A percentile compares a stretch with the other conserved stretches of the same genome.
Evolutionary conservation across 805 yeast species (phyloP).

Genomic region (Candida maris): DNA sequence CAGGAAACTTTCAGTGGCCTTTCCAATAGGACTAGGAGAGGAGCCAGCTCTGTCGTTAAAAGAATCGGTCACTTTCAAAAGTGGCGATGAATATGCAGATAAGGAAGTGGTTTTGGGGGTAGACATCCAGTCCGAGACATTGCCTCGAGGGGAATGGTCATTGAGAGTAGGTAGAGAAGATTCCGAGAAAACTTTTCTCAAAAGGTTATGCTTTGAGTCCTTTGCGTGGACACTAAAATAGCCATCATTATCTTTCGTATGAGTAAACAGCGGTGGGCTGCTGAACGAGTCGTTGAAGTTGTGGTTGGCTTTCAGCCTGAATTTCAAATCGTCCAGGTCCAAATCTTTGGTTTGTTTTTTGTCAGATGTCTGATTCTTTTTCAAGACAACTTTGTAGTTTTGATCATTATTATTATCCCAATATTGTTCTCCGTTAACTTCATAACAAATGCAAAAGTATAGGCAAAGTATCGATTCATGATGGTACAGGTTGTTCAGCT

Average conservation of each 20-base stretch:
- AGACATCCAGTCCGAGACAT: slow-evolving; percentile 1
- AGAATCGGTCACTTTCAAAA: slow-evolving; percentile 1
- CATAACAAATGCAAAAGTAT: slow-evolving; percentile 39
- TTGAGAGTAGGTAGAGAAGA: slow-evolving; percentile 23
- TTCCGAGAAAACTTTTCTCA: slow-evolving; percentile 31
- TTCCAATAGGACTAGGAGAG: background rate
- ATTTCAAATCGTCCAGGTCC: slow-evolving; percentile 28
- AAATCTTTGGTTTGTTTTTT: slow-evolving; percentile 4
- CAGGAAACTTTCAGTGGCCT: slow-evolving; percentile 13
- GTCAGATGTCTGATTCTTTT: slow-evolving; percentile 17
- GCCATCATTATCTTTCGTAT: slow-evolving; percentile 2
- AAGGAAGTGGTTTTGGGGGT: slow-evolving; percentile 7
- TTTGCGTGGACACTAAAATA: slow-evolving; percentile 18
- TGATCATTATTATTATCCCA: slow-evolving; percentile 40
- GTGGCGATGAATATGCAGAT: slow-evolving; percentile 12
- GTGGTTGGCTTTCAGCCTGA: slow-evolving; percentile 27
- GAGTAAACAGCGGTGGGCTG: slow-evolving; percentile 7
- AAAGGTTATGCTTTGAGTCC: slow-evolving; percentile 23
- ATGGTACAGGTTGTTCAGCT: slow-evolving; percentile 31
- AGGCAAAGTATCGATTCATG: slow-evolving; percentile 27
- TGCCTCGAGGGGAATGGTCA: background rate
- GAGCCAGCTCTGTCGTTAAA: background rate
- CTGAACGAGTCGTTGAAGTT: slow-evolving; percentile 29
- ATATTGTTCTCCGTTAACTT: slow-evolving; percentile 28
- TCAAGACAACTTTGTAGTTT: slow-evolving; percentile 37